Conservation (phyloP, 345 rosid species). For the Geranium brycei region DNA sequence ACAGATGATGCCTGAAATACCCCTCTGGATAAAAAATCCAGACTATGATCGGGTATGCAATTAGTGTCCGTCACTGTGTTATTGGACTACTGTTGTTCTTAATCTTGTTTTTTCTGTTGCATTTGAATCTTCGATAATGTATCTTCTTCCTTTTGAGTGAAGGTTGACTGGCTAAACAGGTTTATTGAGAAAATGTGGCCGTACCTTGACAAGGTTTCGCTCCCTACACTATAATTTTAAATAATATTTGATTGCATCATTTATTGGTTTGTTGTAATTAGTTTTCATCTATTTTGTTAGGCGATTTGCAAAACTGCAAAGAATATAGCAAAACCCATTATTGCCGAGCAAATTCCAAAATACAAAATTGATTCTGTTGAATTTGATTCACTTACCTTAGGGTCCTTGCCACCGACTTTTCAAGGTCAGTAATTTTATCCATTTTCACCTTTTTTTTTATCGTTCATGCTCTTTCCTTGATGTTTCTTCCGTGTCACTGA, state of each 20-base stretch:
- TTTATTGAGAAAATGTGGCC: constrained; percentile 84
- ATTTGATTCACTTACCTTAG: constrained; percentile 73
- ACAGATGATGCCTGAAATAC: constrained; percentile 86
- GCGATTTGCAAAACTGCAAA: constrained; percentile 76
- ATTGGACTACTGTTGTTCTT: background rate
- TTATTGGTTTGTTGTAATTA: constrained; percentile 3
- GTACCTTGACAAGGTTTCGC: constrained; percentile 75
- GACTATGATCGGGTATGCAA: constrained; percentile 80
- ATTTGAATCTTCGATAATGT: constrained; percentile 2
- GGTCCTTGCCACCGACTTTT: constrained; percentile 81
- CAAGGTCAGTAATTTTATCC: constrained; percentile 35
- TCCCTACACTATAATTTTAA: background rate
- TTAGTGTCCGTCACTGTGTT: background rate
- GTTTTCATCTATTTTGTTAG: constrained; percentile 18
- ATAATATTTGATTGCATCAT: background rate
- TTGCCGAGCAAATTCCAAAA: constrained; percentile 83
- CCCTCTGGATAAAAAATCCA: constrained; percentile 86
- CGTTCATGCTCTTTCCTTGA: background rate
- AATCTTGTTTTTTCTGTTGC: background rate
- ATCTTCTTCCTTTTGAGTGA: constrained; percentile 7
- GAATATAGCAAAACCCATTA: constrained; percentile 65
- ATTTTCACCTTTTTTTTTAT: background rate
- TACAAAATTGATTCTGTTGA: constrained; percentile 86
- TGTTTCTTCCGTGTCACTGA: background rate
- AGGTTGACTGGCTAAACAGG: constrained; percentile 90